Evolutionary conservation across 2,329 filamentous ascomycete genomes (phyloP).

Genomic region (Aciculosporium take): DNA sequence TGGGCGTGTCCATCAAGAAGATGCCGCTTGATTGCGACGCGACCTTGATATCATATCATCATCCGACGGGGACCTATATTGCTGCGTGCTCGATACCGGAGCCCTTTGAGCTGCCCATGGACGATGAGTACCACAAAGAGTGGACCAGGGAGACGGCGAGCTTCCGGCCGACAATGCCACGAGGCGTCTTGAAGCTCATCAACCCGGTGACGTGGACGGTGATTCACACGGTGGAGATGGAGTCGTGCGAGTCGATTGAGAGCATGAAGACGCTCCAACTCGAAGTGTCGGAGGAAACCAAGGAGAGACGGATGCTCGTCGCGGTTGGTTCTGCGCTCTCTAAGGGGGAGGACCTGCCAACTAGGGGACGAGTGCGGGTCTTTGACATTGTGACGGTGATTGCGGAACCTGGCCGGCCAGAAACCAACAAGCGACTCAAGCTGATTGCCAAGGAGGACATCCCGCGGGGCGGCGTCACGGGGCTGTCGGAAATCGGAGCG

Average conservation of each 20-base stretch:
- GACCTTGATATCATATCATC: constrained; percentile 61
- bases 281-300: constrained; percentile 81
- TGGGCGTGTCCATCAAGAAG: constrained; percentile 63
- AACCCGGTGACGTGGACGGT: constrained; percentile 64
- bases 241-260: constrained; percentile 62
- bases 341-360: constrained; percentile 82
- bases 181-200: constrained; percentile 63
- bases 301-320: constrained; percentile 70
- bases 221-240: constrained; percentile 62
- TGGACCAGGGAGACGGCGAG: constrained; percentile 58
- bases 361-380: constrained; percentile 73
- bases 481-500: constrained; percentile 68
- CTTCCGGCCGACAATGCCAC: constrained; percentile 54
- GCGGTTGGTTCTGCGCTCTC: constrained; percentile 72
- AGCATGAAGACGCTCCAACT: constrained; percentile 73
- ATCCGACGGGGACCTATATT: constrained; percentile 59
- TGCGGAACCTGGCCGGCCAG: constrained; percentile 69
- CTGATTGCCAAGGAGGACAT: constrained; percentile 82
- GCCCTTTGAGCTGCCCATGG: constrained; percentile 71
- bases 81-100: constrained; percentile 54
- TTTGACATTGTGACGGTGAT: constrained; percentile 89
- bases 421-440: constrained; percentile 76
- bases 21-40: constrained; percentile 57
- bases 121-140: constrained; percentile 71
- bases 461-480: constrained; percentile 78